phyloP scores from a whole-genome alignment of 495 filamentous ascomycete genomes.

The Terfezia claveryi region DNA sequence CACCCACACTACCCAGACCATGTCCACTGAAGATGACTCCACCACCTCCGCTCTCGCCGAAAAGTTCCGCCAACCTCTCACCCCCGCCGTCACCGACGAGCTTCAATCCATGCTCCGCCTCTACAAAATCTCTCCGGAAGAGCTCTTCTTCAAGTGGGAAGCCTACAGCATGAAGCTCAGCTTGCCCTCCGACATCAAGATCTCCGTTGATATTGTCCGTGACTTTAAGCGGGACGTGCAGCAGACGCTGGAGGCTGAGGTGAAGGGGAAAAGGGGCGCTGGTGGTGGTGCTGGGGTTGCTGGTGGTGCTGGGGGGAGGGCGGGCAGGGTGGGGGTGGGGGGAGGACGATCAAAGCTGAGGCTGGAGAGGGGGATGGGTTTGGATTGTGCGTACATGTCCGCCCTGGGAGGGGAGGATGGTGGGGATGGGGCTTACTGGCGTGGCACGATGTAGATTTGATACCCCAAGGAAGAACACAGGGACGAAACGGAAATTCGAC shows the following conservation, averaged over 20 bases:
- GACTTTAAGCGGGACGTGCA: conserved; percentile 72
- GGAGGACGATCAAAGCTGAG: conserved; percentile 4
- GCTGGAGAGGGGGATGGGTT: neutral
- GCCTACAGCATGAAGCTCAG: conserved; percentile 88
- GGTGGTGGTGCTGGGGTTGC: neutral
- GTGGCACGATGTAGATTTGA: neutral
- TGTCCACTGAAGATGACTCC: neutral
- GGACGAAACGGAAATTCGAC: conserved; percentile 36
- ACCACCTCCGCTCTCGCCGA: conserved; percentile 1
- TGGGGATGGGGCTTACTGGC: neutral
- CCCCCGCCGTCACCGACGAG: conserved; percentile 51
- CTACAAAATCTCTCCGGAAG: conserved; percentile 51
- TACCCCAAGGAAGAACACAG: conserved; percentile 40
- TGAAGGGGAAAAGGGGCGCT: conserved; percentile 18
- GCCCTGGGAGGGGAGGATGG: neutral
- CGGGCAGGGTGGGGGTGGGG: too few relatives aligned
- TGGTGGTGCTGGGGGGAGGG: neutral
- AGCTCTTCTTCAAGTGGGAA: conserved; percentile 95
- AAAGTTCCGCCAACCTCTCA: conserved; percentile 6
- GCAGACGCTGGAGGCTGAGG: conserved; percentile 57
- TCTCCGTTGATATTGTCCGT: conserved; percentile 43
- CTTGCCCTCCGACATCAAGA: conserved; percentile 41
- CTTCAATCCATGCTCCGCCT: conserved; percentile 65
- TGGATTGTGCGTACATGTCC: conserved; percentile 7
- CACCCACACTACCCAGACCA: too few relatives aligned